Base-by-base conservation (phyloP, 1,284 basidiomycete genomes). In the Fomes fomentarius region DNA sequence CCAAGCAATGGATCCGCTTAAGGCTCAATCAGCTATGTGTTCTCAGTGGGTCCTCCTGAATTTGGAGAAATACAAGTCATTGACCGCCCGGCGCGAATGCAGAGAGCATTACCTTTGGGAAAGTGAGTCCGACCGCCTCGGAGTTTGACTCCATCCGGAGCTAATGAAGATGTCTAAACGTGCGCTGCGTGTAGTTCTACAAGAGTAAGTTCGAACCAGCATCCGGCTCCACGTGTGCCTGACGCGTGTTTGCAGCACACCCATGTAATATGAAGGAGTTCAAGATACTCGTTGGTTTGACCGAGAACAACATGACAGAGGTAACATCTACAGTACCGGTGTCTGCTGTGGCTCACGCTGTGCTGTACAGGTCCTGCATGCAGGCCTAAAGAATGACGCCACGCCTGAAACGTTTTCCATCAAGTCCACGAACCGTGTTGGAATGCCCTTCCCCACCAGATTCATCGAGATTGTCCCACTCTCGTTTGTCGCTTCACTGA, bases 221-320 rank as follows among this genome's bases (percentile, higher is more conserved):
- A 28, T 50, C n/a, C n/a, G 17, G 35, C 55, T 28, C 48, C 44
- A 43, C 8, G 47, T 39, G 21, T 47, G 26, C 41, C 44, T 42
- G 30, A 51, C 19, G 38, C 11, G 19, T 30, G 44, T 12, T 14
- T 11, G 2, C 50, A 89, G 85, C 76, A 17, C 89, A 92, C 67
- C 89, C 89, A 35, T 93, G 90, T 66, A 92, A 90, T 64, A 85
- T 89, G 82, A 89, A 89, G 66, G 87, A 90, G 47, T 87, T 92
- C 74, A 87, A 85, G 66, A 65, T 92, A 5, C 83, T 81, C 58
- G 78, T 85, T 28, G 89, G 89, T 3, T 70, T 79, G 43, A 76
- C 78, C n/a, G 76, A 81, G 56, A 82, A 86, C 54, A 78, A 80
- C 62, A 80, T 91, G 79, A 80, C 74, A 1, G 81, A 88, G 54